Percentiles rank a stretch among this genome's conserved stretches.
phyloP scores from a whole-genome alignment of 495 filamentous ascomycete species.

The Penicillium crystallinum region DNA sequence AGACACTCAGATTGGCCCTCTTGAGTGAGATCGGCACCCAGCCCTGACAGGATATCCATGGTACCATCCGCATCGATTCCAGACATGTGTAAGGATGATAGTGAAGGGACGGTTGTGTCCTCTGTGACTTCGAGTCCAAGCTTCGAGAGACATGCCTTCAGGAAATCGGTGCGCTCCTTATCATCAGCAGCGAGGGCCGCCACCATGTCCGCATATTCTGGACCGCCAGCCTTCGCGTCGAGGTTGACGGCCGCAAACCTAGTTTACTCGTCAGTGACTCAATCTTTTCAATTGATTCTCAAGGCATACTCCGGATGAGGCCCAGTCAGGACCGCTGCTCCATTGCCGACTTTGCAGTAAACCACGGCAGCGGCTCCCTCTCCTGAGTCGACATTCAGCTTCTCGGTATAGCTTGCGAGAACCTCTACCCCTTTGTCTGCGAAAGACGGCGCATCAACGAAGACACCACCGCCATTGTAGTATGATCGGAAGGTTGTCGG shows the following conservation, averaged over 20 bases:
- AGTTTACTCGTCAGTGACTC: constrained; percentile 11
- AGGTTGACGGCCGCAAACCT: constrained; percentile 85
- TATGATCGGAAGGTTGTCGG: constrained; percentile 69
- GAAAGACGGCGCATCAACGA: constrained; percentile 68
- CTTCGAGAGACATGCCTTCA: constrained; percentile 77
- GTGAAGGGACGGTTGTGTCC: constrained; percentile 67
- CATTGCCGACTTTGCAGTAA: constrained; percentile 84
- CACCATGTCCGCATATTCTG: constrained; percentile 63
- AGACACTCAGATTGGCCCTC: constrained; percentile 70
- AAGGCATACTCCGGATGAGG: constrained; percentile 85
- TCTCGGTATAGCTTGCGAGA: constrained; percentile 72
- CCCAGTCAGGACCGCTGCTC: constrained; percentile 72
- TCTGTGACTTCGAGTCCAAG: constrained; percentile 73
- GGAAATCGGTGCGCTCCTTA: constrained; percentile 61
- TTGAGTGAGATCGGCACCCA: constrained; percentile 59
- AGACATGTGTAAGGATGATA: constrained; percentile 82
- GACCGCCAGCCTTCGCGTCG: constrained; percentile 52
- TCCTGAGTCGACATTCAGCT: constrained; percentile 73
- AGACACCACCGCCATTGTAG: constrained; percentile 95
- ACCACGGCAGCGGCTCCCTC: constrained; percentile 70
- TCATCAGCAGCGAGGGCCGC: constrained; percentile 68
- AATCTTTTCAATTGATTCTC: background rate
- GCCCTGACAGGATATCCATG: constrained; percentile 58
- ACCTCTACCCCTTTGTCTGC: constrained; percentile 66
- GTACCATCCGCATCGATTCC: constrained; percentile 59